phyloP scores from a whole-genome alignment of 768 basidiomycete species.

The Mycena venus region DNA sequence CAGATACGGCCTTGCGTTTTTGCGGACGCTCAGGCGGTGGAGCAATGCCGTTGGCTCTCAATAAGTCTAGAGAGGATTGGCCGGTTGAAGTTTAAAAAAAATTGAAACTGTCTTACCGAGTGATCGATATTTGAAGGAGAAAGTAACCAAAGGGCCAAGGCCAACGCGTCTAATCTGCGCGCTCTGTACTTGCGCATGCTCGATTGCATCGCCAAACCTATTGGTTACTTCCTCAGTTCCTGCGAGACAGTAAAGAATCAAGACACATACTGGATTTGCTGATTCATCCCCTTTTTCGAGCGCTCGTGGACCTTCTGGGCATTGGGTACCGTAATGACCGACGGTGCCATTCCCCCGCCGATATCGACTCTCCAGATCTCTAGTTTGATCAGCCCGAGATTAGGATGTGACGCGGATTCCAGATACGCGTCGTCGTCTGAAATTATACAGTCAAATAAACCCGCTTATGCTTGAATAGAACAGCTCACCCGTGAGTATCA shows the following conservation, averaged over 20 bases:
- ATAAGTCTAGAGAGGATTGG: not conserved
- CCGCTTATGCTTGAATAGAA: not conserved
- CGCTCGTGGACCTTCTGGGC: constrained; percentile 25
- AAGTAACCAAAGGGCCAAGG: constrained; percentile 10
- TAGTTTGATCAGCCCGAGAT: constrained; percentile 25
- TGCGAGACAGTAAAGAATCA: not conserved
- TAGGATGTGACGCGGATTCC: constrained; percentile 17
- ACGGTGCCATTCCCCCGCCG: constrained; percentile 1
- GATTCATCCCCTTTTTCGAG: constrained; percentile 29
- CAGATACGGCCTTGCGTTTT: constrained; percentile 30
- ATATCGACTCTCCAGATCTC: constrained; percentile 25
- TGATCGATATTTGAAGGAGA: constrained; percentile 32
- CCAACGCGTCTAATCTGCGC: constrained; percentile 24
- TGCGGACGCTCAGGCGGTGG: not conserved
- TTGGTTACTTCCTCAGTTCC: not conserved
- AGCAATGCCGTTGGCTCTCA: constrained; percentile 23
- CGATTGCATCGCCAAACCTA: constrained; percentile 25
- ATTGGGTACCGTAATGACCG: not conserved
- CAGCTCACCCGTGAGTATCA: constrained; percentile 19
- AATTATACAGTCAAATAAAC: not conserved
- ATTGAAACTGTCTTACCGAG: not conserved
- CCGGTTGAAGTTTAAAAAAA: not conserved
- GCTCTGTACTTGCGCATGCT: constrained; percentile 18
- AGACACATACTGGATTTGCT: constrained; percentile 24
- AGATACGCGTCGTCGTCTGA: constrained; percentile 29